Evolutionary conservation across 305 asterid species (phyloP).

Genomic region (Ruellia speciosa): DNA sequence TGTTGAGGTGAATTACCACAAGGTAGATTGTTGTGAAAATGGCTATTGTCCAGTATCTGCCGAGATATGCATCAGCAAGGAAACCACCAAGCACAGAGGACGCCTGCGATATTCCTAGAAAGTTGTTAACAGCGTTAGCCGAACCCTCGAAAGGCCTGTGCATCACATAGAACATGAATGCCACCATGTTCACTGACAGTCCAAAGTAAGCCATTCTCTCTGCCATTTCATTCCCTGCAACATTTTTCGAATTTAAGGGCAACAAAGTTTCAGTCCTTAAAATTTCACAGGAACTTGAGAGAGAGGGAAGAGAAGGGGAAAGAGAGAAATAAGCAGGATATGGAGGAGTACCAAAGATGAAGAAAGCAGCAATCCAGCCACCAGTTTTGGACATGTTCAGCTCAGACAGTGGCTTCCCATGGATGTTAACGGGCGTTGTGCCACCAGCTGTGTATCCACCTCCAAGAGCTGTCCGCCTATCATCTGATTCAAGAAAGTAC

Average conservation of each 20-base stretch:
- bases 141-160: constrained; percentile 85
- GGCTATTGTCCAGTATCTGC: constrained; percentile 96
- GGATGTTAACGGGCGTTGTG: constrained; percentile 83
- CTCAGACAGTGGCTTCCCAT: constrained; percentile 69
- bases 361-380: constrained; percentile 95
- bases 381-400: constrained; percentile 60
- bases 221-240: constrained; percentile 92
- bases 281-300: neutral
- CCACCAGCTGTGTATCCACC: constrained; percentile 79
- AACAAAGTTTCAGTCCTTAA: neutral
- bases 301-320: neutral
- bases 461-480: constrained; percentile 66
- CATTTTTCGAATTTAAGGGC: neutral
- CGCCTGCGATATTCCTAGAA: constrained; percentile 91
- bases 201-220: constrained; percentile 99
- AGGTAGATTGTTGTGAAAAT: constrained; percentile 87
- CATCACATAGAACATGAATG: constrained; percentile 61
- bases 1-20: constrained; percentile 39
- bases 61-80: constrained; percentile 93
- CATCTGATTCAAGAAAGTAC: constrained; percentile 81
- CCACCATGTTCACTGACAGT: constrained; percentile 94
- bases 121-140: constrained; percentile 85
- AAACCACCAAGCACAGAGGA: constrained; percentile 95
- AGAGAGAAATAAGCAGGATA: neutral
- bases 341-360: constrained; percentile 61